Percentiles rank a stretch among this genome's conserved stretches.
Conservation (phyloP, 306 rosid genomes). For the Quercus glauca region DNA sequence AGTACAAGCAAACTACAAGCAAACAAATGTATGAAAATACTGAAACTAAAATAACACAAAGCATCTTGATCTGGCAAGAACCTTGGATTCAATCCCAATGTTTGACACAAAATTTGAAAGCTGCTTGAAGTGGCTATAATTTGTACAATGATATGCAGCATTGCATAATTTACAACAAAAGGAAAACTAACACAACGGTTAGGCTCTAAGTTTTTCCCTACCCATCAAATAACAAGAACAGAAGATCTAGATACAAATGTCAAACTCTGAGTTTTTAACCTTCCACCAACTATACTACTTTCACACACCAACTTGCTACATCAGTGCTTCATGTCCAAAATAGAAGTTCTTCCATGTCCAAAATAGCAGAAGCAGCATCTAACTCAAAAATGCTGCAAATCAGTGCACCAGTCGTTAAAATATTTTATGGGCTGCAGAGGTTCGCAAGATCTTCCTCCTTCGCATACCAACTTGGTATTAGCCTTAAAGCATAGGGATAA, state of each 20-base stretch:
- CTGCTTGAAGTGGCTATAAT: neutral
- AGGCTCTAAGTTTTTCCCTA: neutral
- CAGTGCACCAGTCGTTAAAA: constrained; percentile 8
- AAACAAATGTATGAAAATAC: neutral
- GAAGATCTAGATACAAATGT: neutral
- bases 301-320: neutral
- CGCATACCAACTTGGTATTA: constrained; percentile 88
- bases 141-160: neutral
- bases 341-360: neutral
- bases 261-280: neutral
- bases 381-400: neutral
- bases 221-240: neutral
- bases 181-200: neutral
- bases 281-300: neutral
- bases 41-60: neutral
- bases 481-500: constrained; percentile 76
- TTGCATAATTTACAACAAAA: neutral
- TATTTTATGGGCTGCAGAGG: constrained; percentile 80
- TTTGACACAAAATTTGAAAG: neutral
- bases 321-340: neutral
- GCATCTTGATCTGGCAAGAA: neutral
- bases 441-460: constrained; percentile 77
- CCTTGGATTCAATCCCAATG: neutral
- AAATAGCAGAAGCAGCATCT: neutral
- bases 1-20: no score